Evolutionary conservation across 139 green algal species (phyloP), one percentile per base, ranked within the genome.

Genomic region (Gonium pectorale): DNA sequence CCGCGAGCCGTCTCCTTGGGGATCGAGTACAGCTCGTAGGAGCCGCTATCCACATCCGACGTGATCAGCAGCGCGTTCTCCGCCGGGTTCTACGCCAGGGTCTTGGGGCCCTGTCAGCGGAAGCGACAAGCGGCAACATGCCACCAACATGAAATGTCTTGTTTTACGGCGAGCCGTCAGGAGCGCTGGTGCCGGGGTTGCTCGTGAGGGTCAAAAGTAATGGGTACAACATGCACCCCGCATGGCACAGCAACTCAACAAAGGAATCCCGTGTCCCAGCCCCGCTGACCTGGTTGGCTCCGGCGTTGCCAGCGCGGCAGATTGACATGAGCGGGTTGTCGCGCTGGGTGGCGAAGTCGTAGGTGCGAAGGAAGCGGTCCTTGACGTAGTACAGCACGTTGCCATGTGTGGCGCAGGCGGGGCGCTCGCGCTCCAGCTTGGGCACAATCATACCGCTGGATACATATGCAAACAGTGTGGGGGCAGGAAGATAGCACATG

Each of bases 391-490:
- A 99, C 80, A 99, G 90, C 27, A 80, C 94, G 81, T 86, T 88
- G 38, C 91, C 91, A 86, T 99, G 93, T 7, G 88, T 90, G 44
- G 94, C 92, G 89, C 97, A 98, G 0, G 98, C 96, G 7, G 97
- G 98, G 6, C 98, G 90, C 91, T 99, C 98, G 31, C 98, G 92
- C 94, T 99, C 98, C 80, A 99, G 92, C 94, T 99, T 99, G 93
- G 99, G 99, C 49, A 99, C 98, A 52, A 99, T 98, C 97, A 99
- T 99, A 78, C 97, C 97, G 74, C 94, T 98, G 94, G n/a, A n/a
- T n/a, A n/a, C n/a, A n/a, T n/a, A n/a, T n/a, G n/a, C n/a, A n/a
- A n/a, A n/a, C n/a, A n/a, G n/a, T n/a, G n/a, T n/a, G n/a, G n/a
- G n/a, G n/a, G n/a, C n/a, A n/a, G n/a, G n/a, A n/a, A n/a, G n/a